Conservation (phyloP, 2,329 filamentous ascomycete species). For the Arthrobotrys sinensis region DNA sequence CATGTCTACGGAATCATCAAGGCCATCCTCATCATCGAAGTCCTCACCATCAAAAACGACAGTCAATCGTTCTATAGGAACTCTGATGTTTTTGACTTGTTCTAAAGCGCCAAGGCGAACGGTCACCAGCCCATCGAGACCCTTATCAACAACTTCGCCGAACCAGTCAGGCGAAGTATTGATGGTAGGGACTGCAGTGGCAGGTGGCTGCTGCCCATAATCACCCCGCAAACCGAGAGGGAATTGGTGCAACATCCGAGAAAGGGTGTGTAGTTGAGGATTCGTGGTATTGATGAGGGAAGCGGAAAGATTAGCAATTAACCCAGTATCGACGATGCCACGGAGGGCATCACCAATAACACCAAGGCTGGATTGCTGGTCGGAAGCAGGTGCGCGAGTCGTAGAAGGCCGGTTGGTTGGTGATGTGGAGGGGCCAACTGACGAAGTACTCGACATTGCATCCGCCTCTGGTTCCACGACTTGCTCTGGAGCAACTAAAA, state of each 20-base stretch:
- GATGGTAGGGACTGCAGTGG: constrained; percentile 54
- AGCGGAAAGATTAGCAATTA: constrained; percentile 50
- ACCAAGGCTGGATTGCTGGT: constrained; percentile 40
- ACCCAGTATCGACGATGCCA: constrained; percentile 54
- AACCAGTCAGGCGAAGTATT: constrained; percentile 69
- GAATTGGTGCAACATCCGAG: constrained; percentile 54
- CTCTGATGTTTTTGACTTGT: constrained; percentile 70
- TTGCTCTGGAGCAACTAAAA: constrained; percentile 69
- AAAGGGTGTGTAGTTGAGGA: constrained; percentile 54
- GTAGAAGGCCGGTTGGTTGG: neutral
- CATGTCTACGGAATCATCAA: constrained; percentile 47
- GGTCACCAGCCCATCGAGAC: constrained; percentile 71
- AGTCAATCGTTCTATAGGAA: constrained; percentile 70
- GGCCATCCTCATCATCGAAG: constrained; percentile 64
- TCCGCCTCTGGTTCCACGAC: constrained; percentile 8
- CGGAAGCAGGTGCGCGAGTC: neutral
- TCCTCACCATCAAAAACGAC: constrained; percentile 68
- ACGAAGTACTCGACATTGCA: neutral
- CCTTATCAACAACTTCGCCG: constrained; percentile 73
- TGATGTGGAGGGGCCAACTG: neutral
- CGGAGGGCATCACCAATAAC: constrained; percentile 46
- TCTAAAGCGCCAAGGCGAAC: constrained; percentile 72
- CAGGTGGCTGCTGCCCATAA: constrained; percentile 41
- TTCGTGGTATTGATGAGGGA: constrained; percentile 59
- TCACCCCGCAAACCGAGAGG: constrained; percentile 47